Evolutionary conservation across 129 eudicot species (phyloP).

Genomic region (Flaveria ramosissima): DNA sequence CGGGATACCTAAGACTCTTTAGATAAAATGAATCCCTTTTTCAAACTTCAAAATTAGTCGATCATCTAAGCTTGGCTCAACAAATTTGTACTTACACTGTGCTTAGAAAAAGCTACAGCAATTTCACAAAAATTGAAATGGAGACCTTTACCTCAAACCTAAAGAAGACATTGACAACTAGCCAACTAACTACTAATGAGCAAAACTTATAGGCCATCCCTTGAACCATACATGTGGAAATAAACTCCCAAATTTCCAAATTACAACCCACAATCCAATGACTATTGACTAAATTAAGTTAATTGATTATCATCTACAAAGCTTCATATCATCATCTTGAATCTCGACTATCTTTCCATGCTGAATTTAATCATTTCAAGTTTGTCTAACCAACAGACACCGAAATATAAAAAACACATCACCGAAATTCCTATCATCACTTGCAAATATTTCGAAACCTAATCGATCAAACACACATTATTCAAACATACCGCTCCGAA

Average conservation of each 20-base stretch:
- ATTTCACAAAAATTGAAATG: neutral
- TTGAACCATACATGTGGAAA: slow-evolving; percentile 18
- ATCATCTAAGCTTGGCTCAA: neutral
- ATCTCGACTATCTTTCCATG: neutral
- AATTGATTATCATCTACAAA: neutral
- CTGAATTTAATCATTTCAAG: neutral
- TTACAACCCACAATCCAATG: neutral
- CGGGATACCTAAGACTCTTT: neutral
- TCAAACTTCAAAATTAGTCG: neutral
- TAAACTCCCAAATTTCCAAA: neutral
- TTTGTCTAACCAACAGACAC: neutral
- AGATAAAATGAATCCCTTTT: too few relatives aligned
- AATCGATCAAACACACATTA: neutral
- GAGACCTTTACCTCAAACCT: slow-evolving; percentile 2
- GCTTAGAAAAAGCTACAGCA: neutral
- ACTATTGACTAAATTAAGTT: neutral
- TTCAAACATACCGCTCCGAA: neutral
- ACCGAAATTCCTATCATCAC: neutral
- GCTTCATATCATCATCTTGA: neutral
- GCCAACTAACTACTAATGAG: neutral
- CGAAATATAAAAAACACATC: neutral
- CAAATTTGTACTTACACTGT: neutral
- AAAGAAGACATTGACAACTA: slow-evolving; percentile 3
- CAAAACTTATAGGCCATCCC: neutral
- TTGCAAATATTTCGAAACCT: neutral